A percentile compares a stretch with the other conserved stretches of the same genome.
Evolutionary conservation across 345 rosid species (phyloP).

Genomic region (Aegle marmelos): DNA sequence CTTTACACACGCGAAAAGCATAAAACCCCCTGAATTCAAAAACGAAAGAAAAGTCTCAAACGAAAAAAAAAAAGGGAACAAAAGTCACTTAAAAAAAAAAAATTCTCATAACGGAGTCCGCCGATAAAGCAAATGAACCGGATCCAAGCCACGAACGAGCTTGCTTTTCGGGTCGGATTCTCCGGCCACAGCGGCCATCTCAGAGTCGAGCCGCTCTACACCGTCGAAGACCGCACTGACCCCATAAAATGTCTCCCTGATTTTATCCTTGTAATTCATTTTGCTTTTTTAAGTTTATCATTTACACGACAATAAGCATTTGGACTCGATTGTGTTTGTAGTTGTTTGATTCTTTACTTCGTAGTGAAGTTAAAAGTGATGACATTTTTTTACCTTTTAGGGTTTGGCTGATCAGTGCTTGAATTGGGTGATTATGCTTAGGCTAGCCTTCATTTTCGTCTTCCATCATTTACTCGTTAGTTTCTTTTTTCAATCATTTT

Average conservation of each 20-base stretch:
- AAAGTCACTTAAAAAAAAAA: background rate
- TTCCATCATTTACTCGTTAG: background rate
- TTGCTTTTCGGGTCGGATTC: constrained; percentile 80
- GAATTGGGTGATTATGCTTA: constrained; percentile 6
- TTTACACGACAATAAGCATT: background rate
- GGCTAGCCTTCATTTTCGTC: background rate
- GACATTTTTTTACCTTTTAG: background rate
- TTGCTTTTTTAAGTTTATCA: background rate
- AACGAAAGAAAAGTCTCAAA: background rate
- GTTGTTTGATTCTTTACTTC: background rate
- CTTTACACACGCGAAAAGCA: background rate
- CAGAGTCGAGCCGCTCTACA: constrained; percentile 78
- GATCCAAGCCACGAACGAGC: constrained; percentile 63
- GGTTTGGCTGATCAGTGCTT: constrained; percentile 9
- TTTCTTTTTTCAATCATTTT: background rate
- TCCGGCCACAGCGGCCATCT: constrained; percentile 93
- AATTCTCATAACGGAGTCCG: background rate
- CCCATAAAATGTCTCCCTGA: constrained; percentile 76
- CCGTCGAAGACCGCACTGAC: constrained; percentile 52
- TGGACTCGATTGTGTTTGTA: background rate
- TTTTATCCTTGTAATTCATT: constrained; percentile 52
- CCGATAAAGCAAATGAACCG: constrained; percentile 45
- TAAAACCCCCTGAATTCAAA: background rate
- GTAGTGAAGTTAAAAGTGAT: background rate
- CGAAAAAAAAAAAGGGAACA: background rate